These are phyloP conservation scores for Hylodesmum podocarpum DNA, from an alignment of 306 rosid species.

Conservation along the genomic window DNA sequence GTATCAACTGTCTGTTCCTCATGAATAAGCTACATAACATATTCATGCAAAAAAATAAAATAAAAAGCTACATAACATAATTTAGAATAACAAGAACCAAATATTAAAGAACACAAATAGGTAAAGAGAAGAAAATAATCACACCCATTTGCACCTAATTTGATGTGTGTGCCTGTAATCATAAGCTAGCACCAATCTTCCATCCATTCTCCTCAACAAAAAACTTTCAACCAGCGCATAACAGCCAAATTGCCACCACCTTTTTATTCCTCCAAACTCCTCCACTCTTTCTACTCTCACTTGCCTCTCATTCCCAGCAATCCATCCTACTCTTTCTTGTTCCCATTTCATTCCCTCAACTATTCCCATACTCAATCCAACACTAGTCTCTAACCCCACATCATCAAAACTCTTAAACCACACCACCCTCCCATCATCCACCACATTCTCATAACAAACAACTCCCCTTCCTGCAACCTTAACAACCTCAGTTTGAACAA, in stretches of 20 bases:
- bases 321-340: constrained; percentile 37
- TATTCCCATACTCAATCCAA: constrained; percentile 41
- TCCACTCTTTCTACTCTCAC: constrained; percentile 39
- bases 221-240: constrained; percentile 57
- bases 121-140: not conserved
- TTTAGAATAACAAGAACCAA: not conserved
- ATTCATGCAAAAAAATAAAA: not conserved
- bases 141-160: constrained; percentile 55
- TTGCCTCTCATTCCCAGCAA: constrained; percentile 20
- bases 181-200: constrained; percentile 37
- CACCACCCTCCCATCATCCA: not conserved
- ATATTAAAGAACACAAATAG: not conserved
- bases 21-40: not conserved
- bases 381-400: constrained; percentile 19
- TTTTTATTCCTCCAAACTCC: constrained; percentile 31
- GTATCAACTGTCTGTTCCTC: no score
- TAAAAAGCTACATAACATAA: not conserved
- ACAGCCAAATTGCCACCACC: constrained; percentile 51
- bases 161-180: constrained; percentile 63
- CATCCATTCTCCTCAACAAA: constrained; percentile 46
- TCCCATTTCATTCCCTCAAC: constrained; percentile 52
- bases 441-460: constrained; percentile 10
- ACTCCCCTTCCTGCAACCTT: constrained; percentile 33
- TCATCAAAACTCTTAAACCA: constrained; percentile 48
- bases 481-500: constrained; percentile 32